Percentiles rank a stretch among this genome's conserved stretches.
Evolutionary conservation across 768 basidiomycete genomes (phyloP).

Genomic region (Tulasnella sp.): DNA sequence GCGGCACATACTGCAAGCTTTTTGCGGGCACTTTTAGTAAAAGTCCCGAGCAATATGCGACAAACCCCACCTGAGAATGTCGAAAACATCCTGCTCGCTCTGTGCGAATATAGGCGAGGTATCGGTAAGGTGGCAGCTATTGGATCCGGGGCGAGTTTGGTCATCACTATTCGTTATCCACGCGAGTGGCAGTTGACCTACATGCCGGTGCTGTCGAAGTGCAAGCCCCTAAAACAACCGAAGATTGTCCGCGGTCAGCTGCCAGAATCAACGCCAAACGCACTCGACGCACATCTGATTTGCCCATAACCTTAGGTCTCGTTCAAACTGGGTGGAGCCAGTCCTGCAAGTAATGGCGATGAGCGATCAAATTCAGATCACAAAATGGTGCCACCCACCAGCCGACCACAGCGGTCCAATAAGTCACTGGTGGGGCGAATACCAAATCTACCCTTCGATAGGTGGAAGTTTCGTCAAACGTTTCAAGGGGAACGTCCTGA

Average conservation of each 20-base stretch:
- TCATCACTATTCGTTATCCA: background rate
- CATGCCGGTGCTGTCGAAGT: conserved; percentile 80
- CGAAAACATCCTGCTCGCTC: conserved; percentile 66
- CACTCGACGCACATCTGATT: conserved; percentile 45
- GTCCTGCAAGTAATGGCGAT: conserved; percentile 43
- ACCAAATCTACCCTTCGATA: conserved; percentile 77
- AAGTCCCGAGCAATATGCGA: too few relatives aligned
- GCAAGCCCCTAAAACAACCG: conserved; percentile 48
- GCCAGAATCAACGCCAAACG: conserved; percentile 3
- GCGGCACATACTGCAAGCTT: conserved; percentile 55
- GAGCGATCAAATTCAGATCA: background rate
- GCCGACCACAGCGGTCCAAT: conserved; percentile 84
- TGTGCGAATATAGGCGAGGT: conserved; percentile 51
- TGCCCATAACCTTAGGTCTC: conserved; percentile 71
- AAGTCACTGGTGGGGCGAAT: conserved; percentile 63
- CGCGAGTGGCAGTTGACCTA: conserved; percentile 32
- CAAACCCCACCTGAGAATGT: conserved; percentile 42
- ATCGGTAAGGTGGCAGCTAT: conserved; percentile 46
- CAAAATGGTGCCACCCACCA: conserved; percentile 44
- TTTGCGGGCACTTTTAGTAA: background rate
- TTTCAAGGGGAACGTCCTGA: conserved; percentile 23
- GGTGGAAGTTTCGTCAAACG: conserved; percentile 27
- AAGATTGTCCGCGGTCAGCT: background rate
- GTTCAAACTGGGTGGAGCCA: conserved; percentile 83
- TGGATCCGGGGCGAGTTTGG: background rate